Evolutionary conservation across 805 yeast genomes (phyloP).

Genomic region (Schwanniomyces vanrijiae): DNA sequence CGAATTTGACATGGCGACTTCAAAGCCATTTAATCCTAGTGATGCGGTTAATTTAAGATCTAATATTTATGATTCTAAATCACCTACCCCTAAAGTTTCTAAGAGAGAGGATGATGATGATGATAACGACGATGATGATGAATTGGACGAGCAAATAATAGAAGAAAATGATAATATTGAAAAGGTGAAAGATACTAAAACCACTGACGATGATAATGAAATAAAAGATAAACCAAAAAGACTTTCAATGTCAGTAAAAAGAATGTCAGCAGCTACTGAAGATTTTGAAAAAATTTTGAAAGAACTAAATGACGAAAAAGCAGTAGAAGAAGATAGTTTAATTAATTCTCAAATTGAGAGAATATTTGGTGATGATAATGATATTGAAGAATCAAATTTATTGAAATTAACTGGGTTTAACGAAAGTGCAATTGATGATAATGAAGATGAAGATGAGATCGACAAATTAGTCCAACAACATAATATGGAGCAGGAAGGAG

Average conservation of each 20-base stretch:
- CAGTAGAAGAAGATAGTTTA: conserved; percentile 25
- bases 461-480: conserved; percentile 36
- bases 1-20: conserved; percentile 12
- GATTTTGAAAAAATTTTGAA: conserved; percentile 37
- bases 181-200: neutral
- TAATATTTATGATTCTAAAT: conserved; percentile 37
- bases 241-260: conserved; percentile 36
- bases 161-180: conserved; percentile 2
- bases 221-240: conserved; percentile 16
- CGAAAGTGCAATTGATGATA: conserved; percentile 26
- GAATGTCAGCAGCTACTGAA: conserved; percentile 39
- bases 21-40: conserved; percentile 54
- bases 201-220: neutral
- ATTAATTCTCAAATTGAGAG: conserved; percentile 33
- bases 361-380: conserved; percentile 24
- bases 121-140: conserved; percentile 1
- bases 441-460: conserved; percentile 36
- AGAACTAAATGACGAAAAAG: conserved; percentile 35
- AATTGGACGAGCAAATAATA: conserved; percentile 4
- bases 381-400: conserved; percentile 15
- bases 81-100: conserved; percentile 15
- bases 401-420: conserved; percentile 15
- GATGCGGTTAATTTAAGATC: conserved; percentile 61
- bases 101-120: conserved; percentile 39
- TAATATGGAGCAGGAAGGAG: conserved; percentile 33